These are phyloP conservation scores for Copromyces sp. DNA, from an alignment of 495 filamentous ascomycete species.

Conservation along the genomic window DNA sequence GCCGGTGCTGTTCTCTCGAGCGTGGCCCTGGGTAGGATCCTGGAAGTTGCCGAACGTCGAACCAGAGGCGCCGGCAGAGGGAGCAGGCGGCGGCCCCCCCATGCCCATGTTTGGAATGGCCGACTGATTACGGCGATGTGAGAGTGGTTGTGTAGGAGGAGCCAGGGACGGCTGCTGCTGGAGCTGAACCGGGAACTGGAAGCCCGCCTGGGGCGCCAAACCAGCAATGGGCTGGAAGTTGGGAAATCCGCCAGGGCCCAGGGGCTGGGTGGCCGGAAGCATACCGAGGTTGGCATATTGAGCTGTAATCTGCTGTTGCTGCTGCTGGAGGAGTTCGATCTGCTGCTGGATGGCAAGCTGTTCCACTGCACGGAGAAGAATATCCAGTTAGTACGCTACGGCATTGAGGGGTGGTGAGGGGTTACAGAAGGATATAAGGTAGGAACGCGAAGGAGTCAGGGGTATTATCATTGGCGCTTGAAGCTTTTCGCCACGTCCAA, in stretches of 20 bases:
- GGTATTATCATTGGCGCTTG: not conserved
- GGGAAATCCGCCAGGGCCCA: constrained; percentile 61
- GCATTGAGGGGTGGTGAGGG: not conserved
- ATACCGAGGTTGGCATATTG: constrained; percentile 97
- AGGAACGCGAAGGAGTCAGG: not conserved
- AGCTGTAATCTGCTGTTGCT: constrained; percentile 94
- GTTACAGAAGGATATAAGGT: not conserved
- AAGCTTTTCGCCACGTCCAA: not conserved
- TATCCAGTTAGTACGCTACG: constrained; percentile 18
- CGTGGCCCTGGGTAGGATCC: constrained; percentile 45
- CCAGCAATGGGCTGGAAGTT: constrained; percentile 59
- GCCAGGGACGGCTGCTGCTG: constrained; percentile 66
- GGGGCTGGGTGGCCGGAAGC: constrained; percentile 69
- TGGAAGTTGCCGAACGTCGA: constrained; percentile 69
- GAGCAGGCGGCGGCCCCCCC: constrained; percentile 81
- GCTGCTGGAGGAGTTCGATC: constrained; percentile 94
- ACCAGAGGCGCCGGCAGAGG: constrained; percentile 89
- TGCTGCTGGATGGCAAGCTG: constrained; percentile 98
- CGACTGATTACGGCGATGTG: constrained; percentile 96
- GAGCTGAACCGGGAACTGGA: constrained; percentile 82
- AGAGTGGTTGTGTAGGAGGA: constrained; percentile 63
- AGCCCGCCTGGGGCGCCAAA: constrained; percentile 72
- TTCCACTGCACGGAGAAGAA: constrained; percentile 56
- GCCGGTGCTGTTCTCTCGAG: constrained; percentile 53
- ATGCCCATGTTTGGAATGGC: constrained; percentile 88